Percentiles rank a stretch among this genome's conserved stretches.
Conservation (phyloP, 768 basidiomycete species). For the Cystobasidiopsis lactophilus region DNA sequence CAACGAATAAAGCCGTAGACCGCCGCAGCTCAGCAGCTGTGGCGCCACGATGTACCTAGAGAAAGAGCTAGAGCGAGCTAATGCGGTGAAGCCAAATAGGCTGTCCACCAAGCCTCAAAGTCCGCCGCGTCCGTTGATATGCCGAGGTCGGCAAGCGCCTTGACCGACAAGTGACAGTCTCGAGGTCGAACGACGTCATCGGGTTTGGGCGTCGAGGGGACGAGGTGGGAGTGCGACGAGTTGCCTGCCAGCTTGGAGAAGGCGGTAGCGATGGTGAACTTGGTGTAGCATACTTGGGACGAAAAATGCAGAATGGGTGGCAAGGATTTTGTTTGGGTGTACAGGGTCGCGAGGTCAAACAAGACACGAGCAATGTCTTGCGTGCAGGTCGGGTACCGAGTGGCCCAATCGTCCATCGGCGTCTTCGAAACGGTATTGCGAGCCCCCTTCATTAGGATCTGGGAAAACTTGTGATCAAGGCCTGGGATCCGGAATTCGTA, state of each 20-base stretch:
- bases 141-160: no score
- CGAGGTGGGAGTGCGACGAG: no score
- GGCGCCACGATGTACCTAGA: no score
- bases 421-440: constrained; percentile 61
- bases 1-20: no score
- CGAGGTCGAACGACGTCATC: constrained; percentile 54
- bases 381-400: constrained; percentile 77
- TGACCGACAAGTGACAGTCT: constrained; percentile 47
- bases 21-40: no score
- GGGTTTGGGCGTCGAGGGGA: constrained; percentile 25
- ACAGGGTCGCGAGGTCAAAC: constrained; percentile 45
- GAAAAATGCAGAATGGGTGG: constrained; percentile 72
- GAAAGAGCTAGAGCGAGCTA: no score
- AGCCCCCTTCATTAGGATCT: constrained; percentile 67
- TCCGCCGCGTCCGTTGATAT: no score
- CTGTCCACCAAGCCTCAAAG: no score
- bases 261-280: constrained; percentile 73
- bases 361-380: constrained; percentile 69
- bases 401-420: constrained; percentile 90
- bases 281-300: constrained; percentile 58
- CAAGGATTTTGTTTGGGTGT: constrained; percentile 24
- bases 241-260: constrained; percentile 39
- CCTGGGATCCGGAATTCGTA: no score
- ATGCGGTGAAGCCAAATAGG: no score
- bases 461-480: no score